phyloP scores from a whole-genome alignment of 495 filamentous ascomycete genomes.

The Hypoxylon subgilvum region DNA sequence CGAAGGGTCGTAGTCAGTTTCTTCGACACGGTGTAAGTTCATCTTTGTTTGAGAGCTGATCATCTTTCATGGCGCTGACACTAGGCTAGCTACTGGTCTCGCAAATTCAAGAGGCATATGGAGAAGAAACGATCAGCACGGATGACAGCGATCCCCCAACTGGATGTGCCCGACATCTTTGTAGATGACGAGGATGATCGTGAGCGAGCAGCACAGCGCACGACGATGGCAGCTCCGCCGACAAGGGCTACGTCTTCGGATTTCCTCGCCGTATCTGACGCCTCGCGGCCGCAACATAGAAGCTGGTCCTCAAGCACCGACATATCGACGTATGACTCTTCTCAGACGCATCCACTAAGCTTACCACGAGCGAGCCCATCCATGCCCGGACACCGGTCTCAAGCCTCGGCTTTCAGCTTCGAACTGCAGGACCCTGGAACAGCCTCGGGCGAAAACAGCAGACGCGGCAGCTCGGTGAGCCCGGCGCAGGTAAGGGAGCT shows the following conservation, averaged over 20 bases:
- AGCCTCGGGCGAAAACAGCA: conserved; percentile 51
- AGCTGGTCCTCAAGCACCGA: conserved; percentile 51
- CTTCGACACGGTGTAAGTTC: conserved; percentile 84
- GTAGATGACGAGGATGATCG: conserved; percentile 69
- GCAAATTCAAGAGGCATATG: conserved; percentile 75
- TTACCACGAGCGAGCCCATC: conserved; percentile 42
- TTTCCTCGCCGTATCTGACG: conserved; percentile 47
- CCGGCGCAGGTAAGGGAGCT: conserved; percentile 80
- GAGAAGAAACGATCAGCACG: conserved; percentile 71
- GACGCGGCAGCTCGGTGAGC: conserved; percentile 72
- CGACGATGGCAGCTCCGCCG: conserved; percentile 32
- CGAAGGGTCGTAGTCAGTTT: conserved; percentile 89
- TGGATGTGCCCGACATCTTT: conserved; percentile 88
- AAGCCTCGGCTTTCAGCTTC: conserved; percentile 53
- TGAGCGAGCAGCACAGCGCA: conserved; percentile 28
- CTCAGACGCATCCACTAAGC: conserved; percentile 52
- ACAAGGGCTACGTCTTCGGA: conserved; percentile 25
- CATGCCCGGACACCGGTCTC: conserved; percentile 38
- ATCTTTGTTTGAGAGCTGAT: too few relatives aligned
- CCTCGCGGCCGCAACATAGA: conserved; percentile 43
- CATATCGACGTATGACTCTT: conserved; percentile 50
- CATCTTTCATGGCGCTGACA: conserved; percentile 11
- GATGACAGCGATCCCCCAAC: conserved; percentile 77
- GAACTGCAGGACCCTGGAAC: conserved; percentile 46
- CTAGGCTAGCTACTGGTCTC: conserved; percentile 69